Base-by-base conservation (phyloP, 768 basidiomycete species). In the Lanmaoa rubissima region DNA sequence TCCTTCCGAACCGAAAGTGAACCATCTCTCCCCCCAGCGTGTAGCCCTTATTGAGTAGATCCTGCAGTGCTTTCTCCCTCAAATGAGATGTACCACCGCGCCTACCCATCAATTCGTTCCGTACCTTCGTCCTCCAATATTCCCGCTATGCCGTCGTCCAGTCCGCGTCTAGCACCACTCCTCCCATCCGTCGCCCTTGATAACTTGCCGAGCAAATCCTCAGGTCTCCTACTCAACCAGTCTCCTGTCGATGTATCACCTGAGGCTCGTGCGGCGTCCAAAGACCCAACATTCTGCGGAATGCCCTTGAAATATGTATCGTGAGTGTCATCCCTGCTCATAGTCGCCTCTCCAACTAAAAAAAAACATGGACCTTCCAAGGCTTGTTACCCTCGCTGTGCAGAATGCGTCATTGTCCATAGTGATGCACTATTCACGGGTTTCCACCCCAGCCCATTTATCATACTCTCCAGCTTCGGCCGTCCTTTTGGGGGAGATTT, bases 381-480 rank as follows among this genome's bases (percentile, higher is more conserved):
- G 89, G 14, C 79, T 92, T 56, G 83, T 94, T 61, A 92, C 90
- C 17, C 83, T 95, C 48, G 93, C 93, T 5, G 87, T 96, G 3
- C 96, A 99, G 77, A 98, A 98, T 74, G 93, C 93, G 32, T 86
- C 92, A 11, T 78, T 99, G 48, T 94, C 94, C 51, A 94, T 99
- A 68, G 92, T 98, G 61, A 96, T 99, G 92, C 94, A 98, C 78
- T 92, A 98, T 74, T 98, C 97, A n/a, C 85, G 97, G 57, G 88
- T 94, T 55, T 90, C 91, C 3, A 90, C 83, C 0, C 84, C 92
- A 9, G 76, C 88, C 2, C 77, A 87, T 41, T 79, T 88, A 34
- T 78, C 91, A 2, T 99, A 99, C 73, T 97, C 92, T 1, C 93
- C 97, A 1, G 94, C 96, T 2, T 82, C 92, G 1, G 97, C 97